Percentiles rank a stretch among this genome's conserved stretches.
These are phyloP conservation scores for Talaromyces islandicus DNA, from an alignment of 2,329 filamentous ascomycete genomes.

Conservation along the genomic window DNA sequence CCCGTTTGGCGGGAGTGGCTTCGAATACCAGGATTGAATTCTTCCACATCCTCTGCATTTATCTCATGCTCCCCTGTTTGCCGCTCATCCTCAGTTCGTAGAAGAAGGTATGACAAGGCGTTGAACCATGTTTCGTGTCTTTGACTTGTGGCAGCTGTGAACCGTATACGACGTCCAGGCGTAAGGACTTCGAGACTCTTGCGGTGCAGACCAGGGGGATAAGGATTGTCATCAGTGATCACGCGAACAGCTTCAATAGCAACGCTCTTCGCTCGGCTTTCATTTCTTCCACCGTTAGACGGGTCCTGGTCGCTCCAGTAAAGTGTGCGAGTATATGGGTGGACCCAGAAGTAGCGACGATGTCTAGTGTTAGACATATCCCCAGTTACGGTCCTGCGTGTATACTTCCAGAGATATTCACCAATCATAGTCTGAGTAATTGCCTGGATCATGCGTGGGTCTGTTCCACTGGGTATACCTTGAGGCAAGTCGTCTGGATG, in stretches of 20 bases:
- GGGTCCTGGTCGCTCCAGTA: slow-evolving; percentile 97
- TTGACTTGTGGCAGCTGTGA: slow-evolving; percentile 89
- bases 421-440: slow-evolving; percentile 99
- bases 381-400: slow-evolving; percentile 82
- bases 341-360: slow-evolving; percentile 96
- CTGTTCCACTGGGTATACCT: slow-evolving; percentile 67
- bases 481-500: slow-evolving; percentile 48
- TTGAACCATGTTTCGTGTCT: slow-evolving; percentile 99
- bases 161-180: slow-evolving; percentile 82
- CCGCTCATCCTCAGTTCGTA: slow-evolving; percentile 60
- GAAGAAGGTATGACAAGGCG: slow-evolving; percentile 83
- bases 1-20: slow-evolving; percentile 50
- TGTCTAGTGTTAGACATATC: slow-evolving; percentile 87
- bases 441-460: slow-evolving; percentile 97
- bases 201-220: slow-evolving; percentile 87
- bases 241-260: slow-evolving; percentile 89
- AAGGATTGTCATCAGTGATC: slow-evolving; percentile 88
- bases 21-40: slow-evolving; percentile 70
- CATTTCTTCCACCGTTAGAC: slow-evolving; percentile 65
- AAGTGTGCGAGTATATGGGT: slow-evolving; percentile 90
- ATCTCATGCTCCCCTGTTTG: slow-evolving; percentile 55
- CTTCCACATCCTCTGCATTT: slow-evolving; percentile 57
- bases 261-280: slow-evolving; percentile 81
- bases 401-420: slow-evolving; percentile 99
- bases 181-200: slow-evolving; percentile 90